Evolutionary conservation across 2,329 filamentous ascomycete genomes (phyloP), one percentile per base, ranked within the genome.

Genomic region (Phaeoacremonium minimum): DNA sequence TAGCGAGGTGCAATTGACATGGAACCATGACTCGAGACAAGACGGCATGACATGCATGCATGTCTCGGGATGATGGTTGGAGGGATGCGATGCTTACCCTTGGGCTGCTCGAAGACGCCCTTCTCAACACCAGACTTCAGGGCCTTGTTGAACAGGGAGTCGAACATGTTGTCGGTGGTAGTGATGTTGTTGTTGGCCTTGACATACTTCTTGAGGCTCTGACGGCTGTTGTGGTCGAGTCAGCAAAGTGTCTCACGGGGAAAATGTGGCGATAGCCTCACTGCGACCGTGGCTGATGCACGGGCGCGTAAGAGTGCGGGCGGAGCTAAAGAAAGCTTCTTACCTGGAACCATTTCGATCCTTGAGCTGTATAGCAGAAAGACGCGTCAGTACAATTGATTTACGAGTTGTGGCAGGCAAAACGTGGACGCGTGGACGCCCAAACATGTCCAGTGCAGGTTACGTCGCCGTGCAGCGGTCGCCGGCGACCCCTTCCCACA

Each of bases 71-170:
- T 5, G 18, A 26, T 26, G 28, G n/a, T n/a, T n/a, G n/a, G n/a
- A n/a, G 22, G 22, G 22, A 26, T n/a, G 22, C 22, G 22, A 32
- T 19, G 71, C 78, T 50, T 75, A 88, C 88, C 89, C 80, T 95
- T 95, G 56, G 89, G 90, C 63, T 91, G 88, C 57, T 82, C 76
- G 60, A 95, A 95, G 53, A 86, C 75, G 45, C 86, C 87, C 74
- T 85, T 89, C 56, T 94, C 87, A 52, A 90, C 88, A 62, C 89
- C 89, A 42, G 72, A 68, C 67, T 84, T 80, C 58, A 94, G 73
- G 36, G 87, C 87, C 64, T 84, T 85, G 80, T 93, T 93, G 79
- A 94, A 88, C 54, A 89, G 83, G 44, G 75, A 75, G 56, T 75
- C 75, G 64, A 80, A 80, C 75, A 78, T 78, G 53, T 69, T 69